These are phyloP conservation scores for Xylaria cubensis DNA, from an alignment of 495 filamentous ascomycete species.

Conservation along the genomic window DNA sequence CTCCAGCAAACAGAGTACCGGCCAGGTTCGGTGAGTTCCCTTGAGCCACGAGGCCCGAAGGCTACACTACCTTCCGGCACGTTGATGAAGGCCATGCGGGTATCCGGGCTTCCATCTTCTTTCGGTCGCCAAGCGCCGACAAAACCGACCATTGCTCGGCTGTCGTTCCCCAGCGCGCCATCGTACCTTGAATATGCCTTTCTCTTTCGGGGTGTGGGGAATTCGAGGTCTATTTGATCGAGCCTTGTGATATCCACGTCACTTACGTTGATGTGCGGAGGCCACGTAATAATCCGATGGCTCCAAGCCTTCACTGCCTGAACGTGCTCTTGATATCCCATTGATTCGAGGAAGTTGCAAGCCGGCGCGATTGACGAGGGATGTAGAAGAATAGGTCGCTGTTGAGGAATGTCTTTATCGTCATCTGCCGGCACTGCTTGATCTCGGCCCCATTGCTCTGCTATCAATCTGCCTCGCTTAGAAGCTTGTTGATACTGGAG, in stretches of 20 bases:
- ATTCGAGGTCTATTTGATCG: not conserved
- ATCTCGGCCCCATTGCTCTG: constrained; percentile 9
- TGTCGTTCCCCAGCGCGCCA: not conserved
- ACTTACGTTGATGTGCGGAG: not conserved
- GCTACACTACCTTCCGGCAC: not conserved
- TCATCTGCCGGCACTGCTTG: not conserved
- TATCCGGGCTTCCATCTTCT: constrained; percentile 5
- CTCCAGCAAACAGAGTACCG: constrained; percentile 13
- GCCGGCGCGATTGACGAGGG: constrained; percentile 13
- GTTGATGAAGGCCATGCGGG: constrained; percentile 9
- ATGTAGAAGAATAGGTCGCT: not conserved
- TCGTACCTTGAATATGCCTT: not conserved
- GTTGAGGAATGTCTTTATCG: constrained; percentile 6
- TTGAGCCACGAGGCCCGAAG: constrained; percentile 14
- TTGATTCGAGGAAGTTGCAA: constrained; percentile 12
- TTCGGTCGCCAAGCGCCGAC: constrained; percentile 2
- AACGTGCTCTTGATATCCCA: not conserved
- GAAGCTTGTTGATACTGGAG: not conserved
- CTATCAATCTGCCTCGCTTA: not conserved
- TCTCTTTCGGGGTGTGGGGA: not conserved
- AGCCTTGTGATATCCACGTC: not conserved
- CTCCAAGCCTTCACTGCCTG: not conserved
- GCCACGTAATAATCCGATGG: constrained; percentile 5
- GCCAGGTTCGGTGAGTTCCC: not conserved
- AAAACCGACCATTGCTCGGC: not conserved